Conservation (phyloP, 495 filamentous ascomycete species). For the Penicillium coprophilum region DNA sequence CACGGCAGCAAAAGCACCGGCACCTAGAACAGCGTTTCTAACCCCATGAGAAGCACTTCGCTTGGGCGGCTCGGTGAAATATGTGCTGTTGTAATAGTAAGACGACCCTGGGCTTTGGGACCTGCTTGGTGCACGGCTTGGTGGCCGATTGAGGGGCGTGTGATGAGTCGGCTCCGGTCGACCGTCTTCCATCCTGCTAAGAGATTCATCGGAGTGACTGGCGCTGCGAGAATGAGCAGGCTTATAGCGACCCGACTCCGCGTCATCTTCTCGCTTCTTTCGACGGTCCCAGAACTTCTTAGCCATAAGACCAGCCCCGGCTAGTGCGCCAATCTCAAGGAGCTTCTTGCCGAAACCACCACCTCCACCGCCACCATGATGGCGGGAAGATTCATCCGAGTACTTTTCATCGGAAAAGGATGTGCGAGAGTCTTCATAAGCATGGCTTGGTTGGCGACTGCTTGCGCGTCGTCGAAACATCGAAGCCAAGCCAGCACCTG, state of each 20-base stretch:
- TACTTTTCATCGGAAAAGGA: conserved; percentile 65
- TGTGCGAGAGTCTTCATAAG: conserved; percentile 44
- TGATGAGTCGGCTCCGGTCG: conserved; percentile 41
- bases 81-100: conserved; percentile 47
- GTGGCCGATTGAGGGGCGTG: conserved; percentile 43
- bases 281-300: conserved; percentile 64
- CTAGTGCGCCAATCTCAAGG: conserved; percentile 62
- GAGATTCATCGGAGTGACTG: conserved; percentile 45
- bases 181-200: conserved; percentile 46
- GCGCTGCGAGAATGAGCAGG: conserved; percentile 44
- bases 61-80: conserved; percentile 39
- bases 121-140: conserved; percentile 41
- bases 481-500: conserved; percentile 61
- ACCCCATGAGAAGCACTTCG: conserved; percentile 48
- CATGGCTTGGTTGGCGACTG: conserved; percentile 34
- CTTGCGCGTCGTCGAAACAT: conserved; percentile 51
- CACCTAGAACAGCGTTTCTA: conserved; percentile 59
- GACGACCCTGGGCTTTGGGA: conserved; percentile 45
- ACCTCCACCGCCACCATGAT: conserved; percentile 17
- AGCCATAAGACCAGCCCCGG: conserved; percentile 64
- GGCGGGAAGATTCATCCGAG: conserved; percentile 46
- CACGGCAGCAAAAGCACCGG: conserved; percentile 65
- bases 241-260: conserved; percentile 51
- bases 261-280: conserved; percentile 54
- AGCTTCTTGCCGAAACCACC: conserved; percentile 65